Evolutionary conservation across 1,284 basidiomycete species (phyloP).

Genomic region (Porogramme epimiltina): DNA sequence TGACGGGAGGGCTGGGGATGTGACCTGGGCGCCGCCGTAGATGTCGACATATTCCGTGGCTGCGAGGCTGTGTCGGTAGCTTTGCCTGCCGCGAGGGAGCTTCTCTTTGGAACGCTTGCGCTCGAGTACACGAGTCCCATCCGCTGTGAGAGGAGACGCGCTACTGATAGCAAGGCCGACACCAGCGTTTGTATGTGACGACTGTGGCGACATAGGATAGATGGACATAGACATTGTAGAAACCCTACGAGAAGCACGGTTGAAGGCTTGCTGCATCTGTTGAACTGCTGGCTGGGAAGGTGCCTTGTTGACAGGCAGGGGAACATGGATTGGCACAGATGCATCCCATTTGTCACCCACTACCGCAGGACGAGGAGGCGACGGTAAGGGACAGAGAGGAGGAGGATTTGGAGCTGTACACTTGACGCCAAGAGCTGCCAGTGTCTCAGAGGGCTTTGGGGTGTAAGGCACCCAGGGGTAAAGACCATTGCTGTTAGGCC

Average conservation of each 20-base stretch:
- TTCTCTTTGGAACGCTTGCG: constrained; percentile 28
- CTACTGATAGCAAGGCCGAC: constrained; percentile 48
- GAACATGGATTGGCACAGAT: not conserved
- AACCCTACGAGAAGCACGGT: constrained; percentile 37
- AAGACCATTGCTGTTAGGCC: constrained; percentile 42
- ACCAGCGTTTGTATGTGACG: constrained; percentile 30
- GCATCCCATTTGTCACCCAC: too few relatives aligned
- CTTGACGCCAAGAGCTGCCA: not conserved
- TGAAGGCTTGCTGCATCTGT: constrained; percentile 22
- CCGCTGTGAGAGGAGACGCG: constrained; percentile 44
- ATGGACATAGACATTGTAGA: constrained; percentile 55
- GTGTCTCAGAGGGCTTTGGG: constrained; percentile 12
- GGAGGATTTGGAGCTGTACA: not conserved
- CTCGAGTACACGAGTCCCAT: constrained; percentile 40
- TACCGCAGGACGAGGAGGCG: too few relatives aligned
- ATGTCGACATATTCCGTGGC: constrained; percentile 18
- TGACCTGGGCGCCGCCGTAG: constrained; percentile 56
- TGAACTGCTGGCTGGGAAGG: constrained; percentile 16
- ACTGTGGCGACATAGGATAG: constrained; percentile 49
- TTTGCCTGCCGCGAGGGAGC: constrained; percentile 19
- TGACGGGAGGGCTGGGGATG: constrained; percentile 38
- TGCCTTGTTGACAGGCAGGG: not conserved
- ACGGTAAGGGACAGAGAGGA: too few relatives aligned
- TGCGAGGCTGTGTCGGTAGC: constrained; percentile 29
- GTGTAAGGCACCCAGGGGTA: constrained; percentile 68